Conservation (phyloP, 345 rosid genomes). For the Rhizophora mangle region DNA sequence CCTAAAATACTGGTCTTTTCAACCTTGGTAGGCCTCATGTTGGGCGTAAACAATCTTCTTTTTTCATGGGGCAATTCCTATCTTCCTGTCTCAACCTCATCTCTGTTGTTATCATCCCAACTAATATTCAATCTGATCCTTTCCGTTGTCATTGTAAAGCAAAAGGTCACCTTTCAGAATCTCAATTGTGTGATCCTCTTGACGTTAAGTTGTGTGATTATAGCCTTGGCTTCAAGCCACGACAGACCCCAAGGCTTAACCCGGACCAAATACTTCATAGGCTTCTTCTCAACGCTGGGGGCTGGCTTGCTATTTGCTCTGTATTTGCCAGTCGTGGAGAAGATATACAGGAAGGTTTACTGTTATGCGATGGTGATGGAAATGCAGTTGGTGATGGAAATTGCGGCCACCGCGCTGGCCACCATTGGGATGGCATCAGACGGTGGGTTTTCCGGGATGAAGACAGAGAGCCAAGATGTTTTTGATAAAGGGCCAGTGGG, state of each 20-base stretch:
- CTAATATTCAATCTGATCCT: conserved; percentile 76
- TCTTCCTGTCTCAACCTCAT: conserved; percentile 85
- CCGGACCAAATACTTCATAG: conserved; percentile 56
- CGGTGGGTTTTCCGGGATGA: conserved; percentile 23
- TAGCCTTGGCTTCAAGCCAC: conserved; percentile 53
- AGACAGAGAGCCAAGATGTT: conserved; percentile 16
- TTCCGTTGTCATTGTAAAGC: conserved; percentile 74
- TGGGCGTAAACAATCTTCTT: conserved; percentile 84
- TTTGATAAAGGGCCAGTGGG: conserved; percentile 18
- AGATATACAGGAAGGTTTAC: conserved; percentile 55
- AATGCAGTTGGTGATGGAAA: conserved; percentile 69
- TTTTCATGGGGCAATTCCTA: conserved; percentile 89
- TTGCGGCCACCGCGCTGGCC: conserved; percentile 27
- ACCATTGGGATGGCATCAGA: conserved; percentile 22
- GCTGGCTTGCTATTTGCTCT: conserved; percentile 84
- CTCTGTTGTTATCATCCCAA: conserved; percentile 82
- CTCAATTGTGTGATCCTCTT: conserved; percentile 74
- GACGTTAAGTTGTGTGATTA: conserved; percentile 61
- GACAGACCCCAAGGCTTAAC: conserved; percentile 57
- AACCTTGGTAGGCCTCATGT: conserved; percentile 52
- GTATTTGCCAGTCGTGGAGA: conserved; percentile 76
- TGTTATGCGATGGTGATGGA: conserved; percentile 80
- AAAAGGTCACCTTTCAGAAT: conserved; percentile 67
- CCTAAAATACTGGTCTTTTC: conserved; percentile 40
- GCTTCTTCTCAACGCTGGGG: conserved; percentile 64